Evolutionary conservation across 208 protist species (phyloP).

Genomic region (Leishmania aethiopica): DNA sequence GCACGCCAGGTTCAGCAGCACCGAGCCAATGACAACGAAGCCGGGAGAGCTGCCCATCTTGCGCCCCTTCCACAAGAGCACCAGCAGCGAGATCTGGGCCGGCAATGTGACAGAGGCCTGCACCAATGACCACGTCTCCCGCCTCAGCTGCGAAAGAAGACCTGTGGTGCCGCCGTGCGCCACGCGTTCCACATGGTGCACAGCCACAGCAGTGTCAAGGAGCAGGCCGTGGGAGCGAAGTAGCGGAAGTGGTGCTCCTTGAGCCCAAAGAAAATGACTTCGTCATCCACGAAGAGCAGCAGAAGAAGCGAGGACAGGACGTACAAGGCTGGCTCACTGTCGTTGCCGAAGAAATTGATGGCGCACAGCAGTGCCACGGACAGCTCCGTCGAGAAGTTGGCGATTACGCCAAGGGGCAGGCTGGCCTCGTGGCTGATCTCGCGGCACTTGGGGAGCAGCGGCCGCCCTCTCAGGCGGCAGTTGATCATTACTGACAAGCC

Average conservation of each 20-base stretch:
- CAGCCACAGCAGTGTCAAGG: conserved; percentile 49
- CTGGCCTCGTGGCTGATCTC: conserved; percentile 33
- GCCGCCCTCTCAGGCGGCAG: conserved; percentile 52
- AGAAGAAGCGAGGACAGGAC: conserved; percentile 61
- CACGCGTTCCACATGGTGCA: conserved; percentile 56
- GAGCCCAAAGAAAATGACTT: conserved; percentile 50
- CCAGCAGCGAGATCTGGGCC: conserved; percentile 21
- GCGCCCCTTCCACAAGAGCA: conserved; percentile 33
- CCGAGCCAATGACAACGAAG: conserved; percentile 39
- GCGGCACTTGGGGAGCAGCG: conserved; percentile 56
- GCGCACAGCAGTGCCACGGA: conserved; percentile 44
- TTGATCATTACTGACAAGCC: conserved; percentile 73
- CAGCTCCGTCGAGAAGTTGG: conserved; percentile 65
- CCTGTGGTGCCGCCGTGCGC: conserved; percentile 14
- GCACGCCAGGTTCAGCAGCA: conserved; percentile 43
- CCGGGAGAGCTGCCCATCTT: conserved; percentile 46
- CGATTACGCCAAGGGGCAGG: conserved; percentile 42
- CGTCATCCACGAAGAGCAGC: conserved; percentile 78
- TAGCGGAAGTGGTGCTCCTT: conserved; percentile 61
- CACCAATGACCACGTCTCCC: conserved; percentile 4
- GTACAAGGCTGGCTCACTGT: conserved; percentile 68
- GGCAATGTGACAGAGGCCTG: conserved; percentile 27
- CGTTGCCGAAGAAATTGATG: conserved; percentile 67
- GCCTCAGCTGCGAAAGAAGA: conserved; percentile 14
- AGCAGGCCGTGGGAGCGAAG: conserved; percentile 54